Conservation (phyloP, 164 flowering plant genomes). For the Nymphaea colorata region DNA sequence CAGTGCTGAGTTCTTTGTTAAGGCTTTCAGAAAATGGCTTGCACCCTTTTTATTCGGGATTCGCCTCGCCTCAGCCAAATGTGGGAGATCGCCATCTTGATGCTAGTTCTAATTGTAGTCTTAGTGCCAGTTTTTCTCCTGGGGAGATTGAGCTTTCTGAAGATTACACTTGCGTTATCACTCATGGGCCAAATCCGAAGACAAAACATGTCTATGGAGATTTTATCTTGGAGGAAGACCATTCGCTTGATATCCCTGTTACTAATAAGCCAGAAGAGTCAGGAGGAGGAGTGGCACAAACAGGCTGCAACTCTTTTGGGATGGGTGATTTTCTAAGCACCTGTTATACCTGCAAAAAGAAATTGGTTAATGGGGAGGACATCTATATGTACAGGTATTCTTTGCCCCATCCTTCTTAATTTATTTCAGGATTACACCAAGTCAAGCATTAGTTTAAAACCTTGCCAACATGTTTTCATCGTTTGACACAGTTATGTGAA, state of each 20-base stretch:
- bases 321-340: constrained; percentile 39
- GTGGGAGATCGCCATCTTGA: background rate
- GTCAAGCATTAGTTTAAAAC: background rate
- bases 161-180: constrained; percentile 59
- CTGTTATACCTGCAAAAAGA: constrained; percentile 56
- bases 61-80: background rate
- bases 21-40: constrained; percentile 12
- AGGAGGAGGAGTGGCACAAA: background rate
- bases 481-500: background rate
- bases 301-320: background rate
- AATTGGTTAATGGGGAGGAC: constrained; percentile 41
- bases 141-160: constrained; percentile 73
- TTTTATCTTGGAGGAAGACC: constrained; percentile 56
- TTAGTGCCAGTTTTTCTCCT: constrained; percentile 27
- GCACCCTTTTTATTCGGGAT: constrained; percentile 8
- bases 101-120: background rate
- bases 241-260: constrained; percentile 18
- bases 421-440: background rate
- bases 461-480: background rate
- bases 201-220: constrained; percentile 77
- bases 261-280: constrained; percentile 2
- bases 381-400: constrained; percentile 53
- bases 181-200: constrained; percentile 74
- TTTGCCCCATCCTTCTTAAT: background rate
- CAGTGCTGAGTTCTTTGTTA: background rate